Conservation (phyloP, 163 green algal species). For the Chlamydomonas reinhardtii region DNA sequence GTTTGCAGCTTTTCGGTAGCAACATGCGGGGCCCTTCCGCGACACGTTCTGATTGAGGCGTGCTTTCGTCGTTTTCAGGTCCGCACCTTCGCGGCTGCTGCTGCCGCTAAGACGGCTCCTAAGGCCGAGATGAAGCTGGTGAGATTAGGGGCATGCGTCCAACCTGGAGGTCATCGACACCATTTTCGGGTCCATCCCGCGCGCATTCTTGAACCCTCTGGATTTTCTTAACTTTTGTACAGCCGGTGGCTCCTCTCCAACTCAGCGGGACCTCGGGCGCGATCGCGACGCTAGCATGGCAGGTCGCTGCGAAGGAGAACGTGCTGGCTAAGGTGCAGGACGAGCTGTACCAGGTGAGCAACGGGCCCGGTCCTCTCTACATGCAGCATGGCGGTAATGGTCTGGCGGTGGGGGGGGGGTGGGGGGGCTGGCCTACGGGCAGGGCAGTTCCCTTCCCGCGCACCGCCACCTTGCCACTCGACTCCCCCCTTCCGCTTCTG, state of each 20-base stretch:
- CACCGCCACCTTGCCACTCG: no score
- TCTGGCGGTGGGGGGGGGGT: no score
- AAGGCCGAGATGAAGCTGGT: constrained; percentile 46
- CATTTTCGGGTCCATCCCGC: background rate
- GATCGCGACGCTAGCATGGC: constrained; percentile 70
- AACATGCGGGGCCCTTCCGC: background rate
- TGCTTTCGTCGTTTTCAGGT: constrained; percentile 16
- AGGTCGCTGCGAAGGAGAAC: constrained; percentile 71
- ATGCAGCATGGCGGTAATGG: no score
- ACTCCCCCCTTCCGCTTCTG: no score
- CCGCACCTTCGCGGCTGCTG: constrained; percentile 44
- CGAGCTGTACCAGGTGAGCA: constrained; percentile 70
- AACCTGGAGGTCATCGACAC: background rate
- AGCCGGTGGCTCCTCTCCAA: constrained; percentile 65
- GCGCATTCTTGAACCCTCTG: background rate
- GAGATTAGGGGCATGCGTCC: background rate
- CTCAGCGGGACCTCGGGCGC: constrained; percentile 67
- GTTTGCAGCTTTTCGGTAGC: background rate
- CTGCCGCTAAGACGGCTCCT: constrained; percentile 20
- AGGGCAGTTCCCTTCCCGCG: no score
- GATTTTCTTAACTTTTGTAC: background rate
- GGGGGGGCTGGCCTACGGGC: no score
- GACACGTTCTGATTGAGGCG: constrained; percentile 22
- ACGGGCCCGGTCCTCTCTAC: no score
- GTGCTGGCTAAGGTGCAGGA: constrained; percentile 74